Evolutionary conservation across 2,329 filamentous ascomycete genomes (phyloP), one percentile per base, ranked within the genome.

Genomic region (Fusarium coffeatum): DNA sequence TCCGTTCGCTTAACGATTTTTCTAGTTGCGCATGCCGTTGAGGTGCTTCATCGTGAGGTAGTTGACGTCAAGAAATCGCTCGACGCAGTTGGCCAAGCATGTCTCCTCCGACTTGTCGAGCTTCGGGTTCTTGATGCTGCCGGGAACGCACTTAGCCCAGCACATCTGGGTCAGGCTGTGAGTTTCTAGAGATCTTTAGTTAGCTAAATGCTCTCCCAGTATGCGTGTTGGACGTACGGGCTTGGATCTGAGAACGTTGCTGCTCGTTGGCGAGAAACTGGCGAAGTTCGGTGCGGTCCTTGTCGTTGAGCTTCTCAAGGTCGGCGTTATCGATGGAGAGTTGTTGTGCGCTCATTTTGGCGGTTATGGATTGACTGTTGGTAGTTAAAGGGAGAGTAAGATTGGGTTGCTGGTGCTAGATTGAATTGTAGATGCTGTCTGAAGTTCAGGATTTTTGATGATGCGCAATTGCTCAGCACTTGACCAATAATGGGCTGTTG

Each of bases 81-180:
- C 93, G 59, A 98, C 94, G 78, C 96, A 99, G 84, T 97, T 98
- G 79, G 90, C 86, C 79, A 97, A 87, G 80, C 96, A 99, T 11
- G 85, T 83, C 83, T 96, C 91, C 83, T 99, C 96, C 66, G 82
- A 84, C 76, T 86, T 88, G 72, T 97, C 93, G 72, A 99, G 84
- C 75, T 89, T 88, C 28, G 89, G 88, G 66, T 86, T 87, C 73
- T 90, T 90, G 79, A 98, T 91, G 61, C 85, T 86, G 56, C 89
- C 85, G 11, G 92, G 91, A 66, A 98, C 86, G 85, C 96, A 99
- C 84, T 98, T 98, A 78, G 90, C 93, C 90, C 94, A 99, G 88
- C 96, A 99, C 65, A 92, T 88, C 76, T 96, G 92, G 45, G 85
- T 88, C 55, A 89, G 76, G 68, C 78, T 80, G 76, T 88, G 86